Conservation (phyloP, 1,284 basidiomycete genomes). For the Stereum hirsutum region DNA sequence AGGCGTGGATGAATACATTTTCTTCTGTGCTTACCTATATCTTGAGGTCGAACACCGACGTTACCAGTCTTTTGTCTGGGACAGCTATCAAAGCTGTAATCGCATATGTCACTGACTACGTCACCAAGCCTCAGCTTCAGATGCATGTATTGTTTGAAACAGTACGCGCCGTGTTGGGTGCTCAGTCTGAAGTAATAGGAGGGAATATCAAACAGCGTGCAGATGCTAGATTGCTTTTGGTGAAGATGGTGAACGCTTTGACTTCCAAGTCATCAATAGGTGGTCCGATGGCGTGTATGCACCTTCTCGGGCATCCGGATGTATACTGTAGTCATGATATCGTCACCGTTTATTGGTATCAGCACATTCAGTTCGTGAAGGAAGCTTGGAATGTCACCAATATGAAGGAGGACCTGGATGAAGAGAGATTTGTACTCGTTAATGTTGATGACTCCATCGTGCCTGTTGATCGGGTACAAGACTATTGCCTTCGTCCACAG, state of each 20-base stretch:
- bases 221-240: constrained; percentile 17
- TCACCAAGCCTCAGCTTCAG: constrained; percentile 26
- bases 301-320: constrained; percentile 18
- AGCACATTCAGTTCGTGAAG: constrained; percentile 2
- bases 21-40: background rate
- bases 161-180: constrained; percentile 18
- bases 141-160: constrained; percentile 25
- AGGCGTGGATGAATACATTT: background rate
- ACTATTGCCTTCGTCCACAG: too few relatives aligned
- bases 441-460: background rate
- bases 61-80: constrained; percentile 22
- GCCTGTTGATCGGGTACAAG: too few relatives aligned
- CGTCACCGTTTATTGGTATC: too few relatives aligned
- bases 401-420: background rate
- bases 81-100: constrained; percentile 28
- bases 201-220: constrained; percentile 8
- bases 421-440: background rate
- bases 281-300: constrained; percentile 20
- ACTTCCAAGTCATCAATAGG: constrained; percentile 18
- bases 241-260: constrained; percentile 11
- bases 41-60: constrained; percentile 16
- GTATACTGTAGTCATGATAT: too few relatives aligned
- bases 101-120: constrained; percentile 29
- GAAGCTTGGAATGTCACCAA: background rate
- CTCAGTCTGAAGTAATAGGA: constrained; percentile 13